Evolutionary conservation across 768 basidiomycete genomes (phyloP).

Genomic region (Xanthoconium stramineum): DNA sequence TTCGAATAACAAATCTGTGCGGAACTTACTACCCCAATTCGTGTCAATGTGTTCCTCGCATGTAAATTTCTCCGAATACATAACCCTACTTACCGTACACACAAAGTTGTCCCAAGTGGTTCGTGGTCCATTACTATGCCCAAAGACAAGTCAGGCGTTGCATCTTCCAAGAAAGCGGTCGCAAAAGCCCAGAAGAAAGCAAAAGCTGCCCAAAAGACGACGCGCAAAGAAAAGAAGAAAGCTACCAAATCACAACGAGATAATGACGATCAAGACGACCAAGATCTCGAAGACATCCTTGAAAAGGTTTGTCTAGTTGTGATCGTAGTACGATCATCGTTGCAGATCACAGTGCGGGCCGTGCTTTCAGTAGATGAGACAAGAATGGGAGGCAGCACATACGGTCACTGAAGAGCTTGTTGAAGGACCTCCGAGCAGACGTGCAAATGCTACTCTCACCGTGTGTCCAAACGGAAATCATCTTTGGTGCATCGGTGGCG

Average conservation of each 20-base stretch:
- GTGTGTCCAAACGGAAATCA: conserved; percentile 78
- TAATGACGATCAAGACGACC: conserved; percentile 62
- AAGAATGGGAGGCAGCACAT: conserved; percentile 81
- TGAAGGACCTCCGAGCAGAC: conserved; percentile 74
- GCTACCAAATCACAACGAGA: conserved; percentile 37
- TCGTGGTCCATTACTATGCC: background rate
- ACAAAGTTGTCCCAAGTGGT: too few relatives aligned
- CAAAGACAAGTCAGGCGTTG: conserved; percentile 14
- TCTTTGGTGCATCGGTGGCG: conserved; percentile 83
- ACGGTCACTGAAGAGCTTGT: conserved; percentile 83
- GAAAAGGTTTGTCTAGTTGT: conserved; percentile 52
- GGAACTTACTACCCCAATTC: too few relatives aligned
- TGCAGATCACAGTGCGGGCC: background rate
- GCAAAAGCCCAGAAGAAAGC: conserved; percentile 66
- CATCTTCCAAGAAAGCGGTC: conserved; percentile 37
- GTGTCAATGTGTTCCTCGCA: too few relatives aligned
- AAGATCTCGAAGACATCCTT: conserved; percentile 82
- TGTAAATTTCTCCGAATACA: too few relatives aligned
- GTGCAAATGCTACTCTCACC: conserved; percentile 81
- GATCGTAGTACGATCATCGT: background rate
- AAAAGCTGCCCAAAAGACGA: conserved; percentile 63
- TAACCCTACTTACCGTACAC: too few relatives aligned
- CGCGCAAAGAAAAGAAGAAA: conserved; percentile 67
- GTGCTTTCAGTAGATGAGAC: conserved; percentile 58
- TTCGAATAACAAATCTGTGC: too few relatives aligned